Base-by-base conservation (phyloP, 106 monocot genomes). In the Dactylorhiza incarnata region DNA sequence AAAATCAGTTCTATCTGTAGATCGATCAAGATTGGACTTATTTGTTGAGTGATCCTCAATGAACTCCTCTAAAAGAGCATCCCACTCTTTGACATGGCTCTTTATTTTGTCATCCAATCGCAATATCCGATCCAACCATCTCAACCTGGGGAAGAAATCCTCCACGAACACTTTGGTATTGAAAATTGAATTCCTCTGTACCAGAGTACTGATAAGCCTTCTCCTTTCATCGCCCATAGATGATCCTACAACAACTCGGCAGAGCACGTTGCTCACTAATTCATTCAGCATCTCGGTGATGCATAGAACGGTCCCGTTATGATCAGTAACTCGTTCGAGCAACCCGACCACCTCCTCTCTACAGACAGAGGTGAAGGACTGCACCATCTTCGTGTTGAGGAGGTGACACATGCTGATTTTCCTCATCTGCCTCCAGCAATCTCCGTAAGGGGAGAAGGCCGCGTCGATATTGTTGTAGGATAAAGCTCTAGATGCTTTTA, bases 361-460 rank as follows among this genome's bases (percentile, higher is more conserved):
- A 6, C 25, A n/a, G 0, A 48, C 19, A 0, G 10, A 17, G 10
- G 5, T 7, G 47, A 71, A 46, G 16, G 15, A 45, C 47, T 71
- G 71, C 16, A 69, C 69, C 59, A 6, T 44, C 15, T 69, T 69
- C 6, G 7, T 2, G 69, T 45, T 45, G 9, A 69, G 45, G 17
- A 69, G 69, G 15, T 69, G 43, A 16, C 16, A 45, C 15, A 69
- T 16, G 45, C 16, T 6, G 69, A 69, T 15, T 16, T 46, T 69
- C 69, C 45, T 69, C 11, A 69, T 53, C 29, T 74, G 55, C 66
- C 68, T 29, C 68, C 68, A 68, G 23, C 13, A 68, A 3, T 68
- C 68, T 13, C 68, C 68, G 12, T 68, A 68, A 12, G 68, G 37
- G 13, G 26, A 6, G 4, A 68, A 68, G 44, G 68, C 68, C 2